Base-by-base conservation (phyloP, 345 rosid genomes). In the Mallotus nudiflorus region DNA sequence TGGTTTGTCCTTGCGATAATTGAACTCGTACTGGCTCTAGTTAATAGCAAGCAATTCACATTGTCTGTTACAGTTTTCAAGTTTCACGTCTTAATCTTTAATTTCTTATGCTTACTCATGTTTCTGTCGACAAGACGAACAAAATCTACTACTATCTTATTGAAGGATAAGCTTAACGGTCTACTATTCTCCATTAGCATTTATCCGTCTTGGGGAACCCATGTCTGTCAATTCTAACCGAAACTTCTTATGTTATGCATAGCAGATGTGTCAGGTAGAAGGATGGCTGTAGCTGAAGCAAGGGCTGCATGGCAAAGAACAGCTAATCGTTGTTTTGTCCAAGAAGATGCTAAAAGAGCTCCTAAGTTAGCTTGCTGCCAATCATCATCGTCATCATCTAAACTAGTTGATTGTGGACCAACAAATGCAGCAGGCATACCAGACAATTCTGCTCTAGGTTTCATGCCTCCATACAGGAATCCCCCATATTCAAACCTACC, bases 271-370 rank as follows among this genome's bases (percentile, higher is more conserved):
- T 72, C 53, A 27, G 78, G 78, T 70, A 51, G 77, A n/a, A 79
- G 64, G 65, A 96, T 96, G 99, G 93, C 97, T 48, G 97, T 79
- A 70, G 92, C 92, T 44, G 99, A 95, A 81, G 96, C 93, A 46
- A 86, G 98, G 81, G 94, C 92, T 14, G 85, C 82, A 22, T 92
- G 97, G 99, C 98, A 95, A 78, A 82, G 98, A 78, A 73, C 92
- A 10, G 91, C 85, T 29, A 95, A 92, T 75, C 98, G 97, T 73
- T 95, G 85, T 81, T 92, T 94, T 83, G 92, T 94, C 51, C 98
- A 94, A 81, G 98, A 94, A 79, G 99, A 95, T 85, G 95, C 98
- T 57, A 92, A 92, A 76, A 81, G 97, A 80, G 99, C 99, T 70
- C 99, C 98, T 22, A 90, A 90, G 74, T 70, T 95, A 77, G 94